Conservation (phyloP, 108 stramenopile genomes). For the Nitzschia palea region DNA sequence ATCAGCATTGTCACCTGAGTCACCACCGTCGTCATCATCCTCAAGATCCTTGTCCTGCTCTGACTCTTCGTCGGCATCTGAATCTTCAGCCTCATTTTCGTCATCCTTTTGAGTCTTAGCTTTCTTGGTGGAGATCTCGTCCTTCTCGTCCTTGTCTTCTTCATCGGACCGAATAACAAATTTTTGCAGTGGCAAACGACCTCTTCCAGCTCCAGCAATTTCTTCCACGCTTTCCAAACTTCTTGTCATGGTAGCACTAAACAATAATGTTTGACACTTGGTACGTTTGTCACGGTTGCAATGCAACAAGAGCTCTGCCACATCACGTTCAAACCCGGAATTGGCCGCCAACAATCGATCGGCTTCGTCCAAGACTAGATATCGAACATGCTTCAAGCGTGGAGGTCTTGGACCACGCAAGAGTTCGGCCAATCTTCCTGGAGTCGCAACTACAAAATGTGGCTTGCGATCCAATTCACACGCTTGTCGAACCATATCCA, state of each 20-base stretch:
- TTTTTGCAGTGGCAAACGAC: conserved; percentile 67
- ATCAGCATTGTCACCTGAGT: conserved; percentile 13
- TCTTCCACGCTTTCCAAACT: conserved; percentile 80
- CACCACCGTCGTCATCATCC: conserved; percentile 15
- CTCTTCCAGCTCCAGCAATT: conserved; percentile 73
- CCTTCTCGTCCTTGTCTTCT: conserved; percentile 33
- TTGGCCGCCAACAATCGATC: conserved; percentile 88
- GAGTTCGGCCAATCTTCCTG: conserved; percentile 90
- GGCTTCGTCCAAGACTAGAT: conserved; percentile 96
- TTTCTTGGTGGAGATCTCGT: conserved; percentile 25
- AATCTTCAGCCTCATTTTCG: conserved; percentile 2
- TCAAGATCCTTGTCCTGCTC: too few relatives aligned
- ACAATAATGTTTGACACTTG: conserved; percentile 90
- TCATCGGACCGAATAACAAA: conserved; percentile 52
- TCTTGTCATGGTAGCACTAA: conserved; percentile 95
- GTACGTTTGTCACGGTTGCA: conserved; percentile 37
- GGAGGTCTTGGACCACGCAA: conserved; percentile 79
- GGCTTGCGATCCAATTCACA: conserved; percentile 77
- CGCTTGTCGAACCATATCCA: conserved; percentile 78
- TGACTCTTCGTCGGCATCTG: background rate
- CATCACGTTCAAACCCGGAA: conserved; percentile 90
- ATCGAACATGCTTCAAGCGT: conserved; percentile 62
- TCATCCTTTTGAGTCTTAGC: conserved; percentile 25
- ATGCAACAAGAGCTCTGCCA: conserved; percentile 80
- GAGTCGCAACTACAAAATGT: conserved; percentile 95